These are phyloP conservation scores for Leptomonas pyrrhocoris DNA, from an alignment of 208 protist genomes.

Conservation along the genomic window DNA sequence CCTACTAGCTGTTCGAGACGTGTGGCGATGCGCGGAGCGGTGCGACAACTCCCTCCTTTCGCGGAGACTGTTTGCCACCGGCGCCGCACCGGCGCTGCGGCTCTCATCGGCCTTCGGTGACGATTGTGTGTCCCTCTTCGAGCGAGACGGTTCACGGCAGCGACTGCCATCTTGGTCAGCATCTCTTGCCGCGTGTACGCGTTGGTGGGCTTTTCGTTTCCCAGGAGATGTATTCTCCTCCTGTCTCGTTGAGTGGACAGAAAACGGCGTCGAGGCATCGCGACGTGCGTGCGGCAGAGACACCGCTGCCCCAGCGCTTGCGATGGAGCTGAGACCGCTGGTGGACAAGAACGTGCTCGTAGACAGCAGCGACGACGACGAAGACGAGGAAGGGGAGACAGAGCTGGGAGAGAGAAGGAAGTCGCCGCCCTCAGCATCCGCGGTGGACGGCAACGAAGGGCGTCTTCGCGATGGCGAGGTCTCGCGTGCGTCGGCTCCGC, in stretches of 20 bases:
- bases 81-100: too few relatives aligned
- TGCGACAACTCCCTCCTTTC: neutral
- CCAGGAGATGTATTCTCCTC: too few relatives aligned
- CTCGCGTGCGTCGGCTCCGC: neutral
- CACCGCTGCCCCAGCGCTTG: neutral
- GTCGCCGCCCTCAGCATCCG: neutral
- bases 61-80: too few relatives aligned
- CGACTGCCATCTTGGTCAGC: too few relatives aligned
- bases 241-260: neutral
- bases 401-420: neutral
- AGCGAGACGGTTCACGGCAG: too few relatives aligned
- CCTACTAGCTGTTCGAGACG: neutral
- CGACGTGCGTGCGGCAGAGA: neutral
- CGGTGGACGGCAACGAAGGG: neutral
- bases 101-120: too few relatives aligned
- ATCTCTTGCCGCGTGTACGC: too few relatives aligned
- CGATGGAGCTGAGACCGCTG: neutral
- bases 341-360: slow-evolving; percentile 20
- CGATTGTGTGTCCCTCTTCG: too few relatives aligned
- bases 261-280: neutral
- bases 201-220: too few relatives aligned
- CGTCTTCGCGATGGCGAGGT: neutral
- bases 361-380: neutral
- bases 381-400: neutral
- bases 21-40: neutral